These are phyloP conservation scores for Plectosphaerella cucumerina DNA, from an alignment of 2,329 filamentous ascomycete species.

Conservation along the genomic window DNA sequence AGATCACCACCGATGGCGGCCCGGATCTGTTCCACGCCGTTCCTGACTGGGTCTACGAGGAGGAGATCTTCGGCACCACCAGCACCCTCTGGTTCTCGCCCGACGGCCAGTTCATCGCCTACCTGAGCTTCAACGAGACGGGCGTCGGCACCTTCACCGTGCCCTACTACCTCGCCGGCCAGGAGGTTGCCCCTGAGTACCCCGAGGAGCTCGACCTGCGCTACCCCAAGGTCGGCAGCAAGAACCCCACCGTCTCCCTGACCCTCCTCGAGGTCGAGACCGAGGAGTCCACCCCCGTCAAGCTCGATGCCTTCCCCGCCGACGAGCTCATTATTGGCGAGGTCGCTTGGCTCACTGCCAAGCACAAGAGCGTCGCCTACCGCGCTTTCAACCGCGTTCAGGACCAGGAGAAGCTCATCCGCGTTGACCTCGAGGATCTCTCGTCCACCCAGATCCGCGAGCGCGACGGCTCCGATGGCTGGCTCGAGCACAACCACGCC, in stretches of 20 bases:
- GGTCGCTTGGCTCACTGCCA: constrained; percentile 61
- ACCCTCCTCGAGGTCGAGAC: constrained; percentile 51
- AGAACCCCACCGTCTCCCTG: constrained; percentile 61
- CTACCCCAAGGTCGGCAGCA: constrained; percentile 66
- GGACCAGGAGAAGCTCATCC: constrained; percentile 57
- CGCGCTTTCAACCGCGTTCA: constrained; percentile 67
- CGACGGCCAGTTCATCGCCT: constrained; percentile 85
- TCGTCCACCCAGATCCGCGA: constrained; percentile 46
- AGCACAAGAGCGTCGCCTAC: constrained; percentile 58
- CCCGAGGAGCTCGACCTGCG: constrained; percentile 58
- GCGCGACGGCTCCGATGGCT: constrained; percentile 55
- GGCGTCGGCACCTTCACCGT: constrained; percentile 63
- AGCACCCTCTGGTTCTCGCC: constrained; percentile 94
- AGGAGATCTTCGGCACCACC: constrained; percentile 61
- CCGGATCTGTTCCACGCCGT: constrained; percentile 61
- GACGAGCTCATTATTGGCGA: constrained; percentile 64
- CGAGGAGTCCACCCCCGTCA: constrained; percentile 37
- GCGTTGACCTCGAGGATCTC: constrained; percentile 48
- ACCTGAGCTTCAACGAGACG: constrained; percentile 83
- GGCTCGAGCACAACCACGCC: constrained; percentile 56
- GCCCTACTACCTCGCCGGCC: constrained; percentile 60
- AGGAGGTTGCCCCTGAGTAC: constrained; percentile 55
- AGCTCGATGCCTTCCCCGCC: constrained; percentile 52
- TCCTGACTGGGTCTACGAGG: constrained; percentile 83
- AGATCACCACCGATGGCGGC: constrained; percentile 56